Evolutionary conservation across 2,329 filamentous ascomycete species (phyloP), one percentile per base, ranked within the genome.

Genomic region (Paramyrothecium sp.): DNA sequence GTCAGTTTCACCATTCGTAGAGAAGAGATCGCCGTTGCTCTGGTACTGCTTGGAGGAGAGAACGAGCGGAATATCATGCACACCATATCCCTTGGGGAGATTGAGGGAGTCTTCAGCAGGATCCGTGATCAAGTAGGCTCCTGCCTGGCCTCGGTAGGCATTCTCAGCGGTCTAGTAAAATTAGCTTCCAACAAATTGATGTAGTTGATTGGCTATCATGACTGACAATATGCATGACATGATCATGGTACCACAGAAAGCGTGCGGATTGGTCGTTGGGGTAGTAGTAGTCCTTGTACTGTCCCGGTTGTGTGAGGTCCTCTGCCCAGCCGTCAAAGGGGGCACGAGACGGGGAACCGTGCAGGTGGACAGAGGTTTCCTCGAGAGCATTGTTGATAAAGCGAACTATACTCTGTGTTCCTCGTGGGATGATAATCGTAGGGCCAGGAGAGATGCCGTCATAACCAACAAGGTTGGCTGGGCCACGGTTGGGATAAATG

Each of bases 271-370:
- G 78, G 16, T 67, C 71, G 65, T 86, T 87, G 11, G 83, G 83
- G 61, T 84, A 87, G 66, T 85, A 87, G 66, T 87, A 86, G 59
- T 86, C 84, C 66, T 87, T 86, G 69, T 79, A 84, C 62, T 86
- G 70, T 1, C 81, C 81, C 0, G 78, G 75, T 1, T 69, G 51
- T 1, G 80, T 79, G n/a, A 75, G 71, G 59, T 86, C 83, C 50
- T 77, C 75, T 2, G 82, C 82, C 81, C 81, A 85, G 12, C 60
- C 60, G 46, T 62, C 60, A n/a, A 55, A 62, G 33, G 56, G 46
- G 41, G 60, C 54, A 30, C 60, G 56, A 4, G 78, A 78, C 44
- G 75, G 81, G 13, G 80, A 82, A 1, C 83, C 82, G 61, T 85
- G 83, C 19, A 85, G 72, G 69, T 85, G 83, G 16, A 83, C 76